Base-by-base conservation (phyloP, 805 yeast species). In the Pichia californica region DNA sequence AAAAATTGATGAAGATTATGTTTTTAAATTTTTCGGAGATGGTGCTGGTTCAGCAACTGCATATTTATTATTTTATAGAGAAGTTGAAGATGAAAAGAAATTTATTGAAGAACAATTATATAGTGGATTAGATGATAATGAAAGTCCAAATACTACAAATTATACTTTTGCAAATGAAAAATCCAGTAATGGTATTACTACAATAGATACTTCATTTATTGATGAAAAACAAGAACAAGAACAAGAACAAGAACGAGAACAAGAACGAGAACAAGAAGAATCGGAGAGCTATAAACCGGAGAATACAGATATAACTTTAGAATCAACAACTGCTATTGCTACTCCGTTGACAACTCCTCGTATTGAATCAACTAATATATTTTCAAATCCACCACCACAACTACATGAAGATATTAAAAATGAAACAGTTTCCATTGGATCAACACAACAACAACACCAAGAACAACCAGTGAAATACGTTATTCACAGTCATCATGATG, bases 11-110 rank as follows among this genome's bases (percentile, higher is more conserved):
- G 95, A 88, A 49, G 69, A 76, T 32, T 88, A 83, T 52, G 96
- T 93, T 3, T 72, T 80, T 61, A 76, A 83, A 53, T 93, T 89
- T 56, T 83, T 87, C 55, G 98, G 98, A 23, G 91, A 87, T 58
- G 79, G 83, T 4, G 83, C 85, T 3, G 93, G 95, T 7, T 71
- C 87, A 55, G 88, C 96, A 0, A 83, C 96, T 23, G 98, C 98
- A 0, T 93, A 93, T 62, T 81, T 93, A 23, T 66, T 93, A 41
- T 86, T 89, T 55, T 91, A 91, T 62, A 81, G 77, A 52, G 81
- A 78, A 49, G 56, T 61, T 7, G 68, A 71, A n/a, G 62, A 67
- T 13, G 73, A 73, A 25, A 63, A 61, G 10, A 51, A 48, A n/a
- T 69, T 57, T 45, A 38, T 48, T 31, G 48, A 54, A 2, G 53